Evolutionary conservation across 73 alveolate genomes (phyloP), one percentile per base, ranked within the genome.

Genomic region (Tetrahymena malaccensis): DNA sequence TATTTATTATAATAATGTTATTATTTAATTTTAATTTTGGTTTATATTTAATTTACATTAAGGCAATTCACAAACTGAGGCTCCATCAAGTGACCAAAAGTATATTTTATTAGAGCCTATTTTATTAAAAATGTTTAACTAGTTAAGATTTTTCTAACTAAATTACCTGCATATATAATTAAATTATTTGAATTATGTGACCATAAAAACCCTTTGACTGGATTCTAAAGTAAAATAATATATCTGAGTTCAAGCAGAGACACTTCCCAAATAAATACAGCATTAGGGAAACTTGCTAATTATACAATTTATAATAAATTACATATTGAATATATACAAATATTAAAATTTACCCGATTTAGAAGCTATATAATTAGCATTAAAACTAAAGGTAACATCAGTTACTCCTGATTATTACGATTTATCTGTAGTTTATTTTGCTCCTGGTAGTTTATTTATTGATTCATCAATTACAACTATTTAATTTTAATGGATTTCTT

Each of bases 61-160:
- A 13, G 98, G 97, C 22, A 98, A 95, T 93, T 98, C 99, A 94
- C 98, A 97, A 94, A 98, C 98, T 84, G 98, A 97, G 13, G 99
- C 99, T 93, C 98, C 98, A 94, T 94, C 97, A 22, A 97, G 98
- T 37, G 99, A 94, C 98, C 99, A 98, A 35, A 98, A 93, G 94
- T 97, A 98, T 93, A 98, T 96, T 95, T 98, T 98, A 55, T 97
- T 95, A 84, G 98, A 94, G 57, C 98, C 99, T 56, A 99, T 98
- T 22, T 70, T 5, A 35, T 25, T 27, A 8, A 27, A 70, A 70
- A 70, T n/a, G 1, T 19, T 25, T 1, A 9, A 70, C 25, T n/a
- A 27, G 5, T n/a, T 27, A 22, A n/a, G 31, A 27, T 70, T 22
- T 22, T 31, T 19, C 4, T 25, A n/a, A 70, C 0, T 4, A 5